Percentiles rank a stretch among this genome's conserved stretches.
Conservation (phyloP, 2,329 filamentous ascomycete species). For the Magnaporthales sp. region DNA sequence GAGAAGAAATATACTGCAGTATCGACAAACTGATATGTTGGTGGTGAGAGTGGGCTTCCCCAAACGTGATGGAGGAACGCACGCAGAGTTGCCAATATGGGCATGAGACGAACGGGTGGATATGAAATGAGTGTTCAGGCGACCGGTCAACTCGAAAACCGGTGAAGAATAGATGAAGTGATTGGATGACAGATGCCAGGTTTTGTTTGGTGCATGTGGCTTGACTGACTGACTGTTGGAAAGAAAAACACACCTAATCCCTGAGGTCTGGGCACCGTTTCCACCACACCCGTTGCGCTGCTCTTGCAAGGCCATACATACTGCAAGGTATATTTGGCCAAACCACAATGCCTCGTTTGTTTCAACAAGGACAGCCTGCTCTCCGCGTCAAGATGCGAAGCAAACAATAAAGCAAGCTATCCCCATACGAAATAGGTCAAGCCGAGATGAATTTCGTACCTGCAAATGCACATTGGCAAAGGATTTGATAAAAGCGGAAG, state of each 20-base stretch:
- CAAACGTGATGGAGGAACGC: neutral
- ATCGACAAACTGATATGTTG: neutral
- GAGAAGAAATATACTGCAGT: neutral
- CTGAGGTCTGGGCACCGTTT: neutral
- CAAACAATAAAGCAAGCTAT: neutral
- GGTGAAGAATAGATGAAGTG: neutral
- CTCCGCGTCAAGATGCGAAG: neutral
- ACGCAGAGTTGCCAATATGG: neutral
- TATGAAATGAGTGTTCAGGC: neutral
- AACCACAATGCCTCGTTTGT: neutral
- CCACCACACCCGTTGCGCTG: neutral
- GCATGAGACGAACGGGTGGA: neutral
- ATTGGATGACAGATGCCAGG: neutral
- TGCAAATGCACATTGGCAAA: neutral
- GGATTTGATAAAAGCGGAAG: neutral
- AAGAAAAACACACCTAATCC: neutral
- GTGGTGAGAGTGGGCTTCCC: neutral
- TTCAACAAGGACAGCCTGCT: neutral
- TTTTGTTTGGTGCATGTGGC: neutral
- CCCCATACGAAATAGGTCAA: neutral
- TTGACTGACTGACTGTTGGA: neutral
- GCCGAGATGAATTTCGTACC: neutral
- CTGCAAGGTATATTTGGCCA: neutral
- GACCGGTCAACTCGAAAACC: neutral
- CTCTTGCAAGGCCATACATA: neutral